phyloP scores from a whole-genome alignment of 345 rosid genomes.

The Abelmoschus esculentus region DNA sequence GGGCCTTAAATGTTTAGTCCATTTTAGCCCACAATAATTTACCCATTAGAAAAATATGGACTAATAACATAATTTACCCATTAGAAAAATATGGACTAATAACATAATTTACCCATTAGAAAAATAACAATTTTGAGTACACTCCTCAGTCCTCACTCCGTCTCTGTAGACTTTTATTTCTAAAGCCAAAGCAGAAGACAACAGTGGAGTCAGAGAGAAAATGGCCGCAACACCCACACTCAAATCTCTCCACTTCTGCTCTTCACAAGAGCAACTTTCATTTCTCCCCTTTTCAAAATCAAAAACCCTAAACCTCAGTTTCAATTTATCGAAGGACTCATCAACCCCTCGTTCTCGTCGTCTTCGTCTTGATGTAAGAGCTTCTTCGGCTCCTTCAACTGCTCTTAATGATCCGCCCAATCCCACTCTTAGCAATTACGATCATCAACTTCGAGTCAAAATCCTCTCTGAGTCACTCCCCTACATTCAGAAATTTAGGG shows the following conservation, averaged over 20 bases:
- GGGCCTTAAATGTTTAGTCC: no score
- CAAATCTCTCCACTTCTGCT: constrained; percentile 10
- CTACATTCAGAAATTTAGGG: constrained; percentile 81
- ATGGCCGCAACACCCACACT: constrained; percentile 23
- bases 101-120: no score
- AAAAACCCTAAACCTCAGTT: background rate
- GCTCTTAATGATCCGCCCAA: constrained; percentile 12
- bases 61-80: no score
- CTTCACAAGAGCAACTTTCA: constrained; percentile 14
- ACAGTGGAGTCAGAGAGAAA: background rate
- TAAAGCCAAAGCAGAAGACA: background rate
- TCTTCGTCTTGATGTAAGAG: constrained; percentile 19
- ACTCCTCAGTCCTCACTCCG: background rate
- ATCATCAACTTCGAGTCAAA: constrained; percentile 45
- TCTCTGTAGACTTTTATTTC: background rate
- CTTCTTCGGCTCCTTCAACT: constrained; percentile 4
- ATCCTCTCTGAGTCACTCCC: constrained; percentile 86
- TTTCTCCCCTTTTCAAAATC: background rate
- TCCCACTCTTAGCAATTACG: background rate
- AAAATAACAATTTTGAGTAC: no score
- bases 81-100: no score
- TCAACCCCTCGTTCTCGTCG: constrained; percentile 12
- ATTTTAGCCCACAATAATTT: no score
- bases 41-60: no score
- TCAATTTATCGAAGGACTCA: background rate